Base-by-base conservation (phyloP, 2,329 filamentous ascomycete genomes). In the Rugonectria rugulosa region DNA sequence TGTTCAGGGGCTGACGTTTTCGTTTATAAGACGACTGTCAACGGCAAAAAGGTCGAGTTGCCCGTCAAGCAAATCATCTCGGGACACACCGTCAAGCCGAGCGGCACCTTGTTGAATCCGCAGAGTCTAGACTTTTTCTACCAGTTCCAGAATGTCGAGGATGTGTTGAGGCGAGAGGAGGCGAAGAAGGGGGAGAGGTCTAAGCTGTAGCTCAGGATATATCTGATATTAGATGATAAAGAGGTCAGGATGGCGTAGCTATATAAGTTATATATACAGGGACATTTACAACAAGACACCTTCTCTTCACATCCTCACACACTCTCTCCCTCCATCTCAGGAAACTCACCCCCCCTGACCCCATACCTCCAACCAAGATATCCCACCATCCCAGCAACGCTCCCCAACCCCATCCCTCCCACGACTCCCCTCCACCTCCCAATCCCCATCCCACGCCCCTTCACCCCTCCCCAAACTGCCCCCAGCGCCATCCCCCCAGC, bases 41-140 rank as follows among this genome's bases (percentile, higher is more conserved):
- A 94, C 69, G 74, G 91, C 44, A 95, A 95, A 72, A 95, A 95
- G 72, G 91, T 95, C 4, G 91, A 95, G 71, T 66, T 95, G 47
- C 90, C 90, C 0, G 88, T 95, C 24, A 95, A 95, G 75, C 88
- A 91, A 68, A 95, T 95, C 60, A 87, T 95, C 1, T 91, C 85
- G 0, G 91, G 91, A 0, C 85, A 87, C 64, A 83, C 76, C 20
- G 84, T 95, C 68, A 91, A 89, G 73, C 84, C 90, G 0, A 91
- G 88, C 43, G 90, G 90, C 2, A 94, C 90, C 4, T 73, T 95
- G 66, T 74, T 89, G 48, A 95, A 96, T 67, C 91, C 91, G 0
- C 75, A 88, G 66, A 90, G 88, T 60, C 73, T 95, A 55, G 81
- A 92, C 26, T 94, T 82, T 67, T 95, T 91, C 68, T 93, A 95